Percentiles rank a stretch among this genome's conserved stretches.
Evolutionary conservation across 495 filamentous ascomycete genomes (phyloP).

Genomic region (Lasiosphaeris hirsuta): DNA sequence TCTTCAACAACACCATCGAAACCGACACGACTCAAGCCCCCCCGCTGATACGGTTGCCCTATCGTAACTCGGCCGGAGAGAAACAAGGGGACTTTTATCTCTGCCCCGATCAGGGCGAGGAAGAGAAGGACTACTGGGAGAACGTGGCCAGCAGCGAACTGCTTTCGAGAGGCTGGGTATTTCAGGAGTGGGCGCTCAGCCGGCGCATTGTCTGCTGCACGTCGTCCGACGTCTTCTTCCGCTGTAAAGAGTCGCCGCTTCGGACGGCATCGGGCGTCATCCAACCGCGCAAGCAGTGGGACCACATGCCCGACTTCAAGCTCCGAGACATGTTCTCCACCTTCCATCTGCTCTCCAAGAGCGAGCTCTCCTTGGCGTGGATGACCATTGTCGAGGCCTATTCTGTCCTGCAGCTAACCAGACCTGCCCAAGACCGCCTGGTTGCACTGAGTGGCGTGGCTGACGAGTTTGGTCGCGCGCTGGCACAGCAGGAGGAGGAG

Average conservation of each 20-base stretch:
- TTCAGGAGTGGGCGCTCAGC: conserved; percentile 16
- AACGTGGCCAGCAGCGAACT: conserved; percentile 8
- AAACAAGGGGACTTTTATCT: conserved; percentile 7
- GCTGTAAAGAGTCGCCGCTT: background rate
- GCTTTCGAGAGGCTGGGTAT: conserved; percentile 14
- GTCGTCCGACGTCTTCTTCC: background rate
- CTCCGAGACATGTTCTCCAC: background rate
- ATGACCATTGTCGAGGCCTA: conserved; percentile 4
- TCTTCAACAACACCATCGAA: conserved; percentile 13
- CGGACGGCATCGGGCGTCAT: background rate
- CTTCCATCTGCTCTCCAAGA: background rate
- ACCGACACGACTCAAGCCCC: background rate
- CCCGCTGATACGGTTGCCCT: conserved; percentile 1
- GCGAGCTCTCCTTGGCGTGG: background rate
- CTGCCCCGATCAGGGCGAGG: background rate
- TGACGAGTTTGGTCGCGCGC: conserved; percentile 11
- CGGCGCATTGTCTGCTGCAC: conserved; percentile 15
- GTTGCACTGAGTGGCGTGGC: conserved; percentile 13
- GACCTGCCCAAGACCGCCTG: conserved; percentile 8
- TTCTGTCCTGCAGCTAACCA: conserved; percentile 8
- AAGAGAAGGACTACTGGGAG: background rate
- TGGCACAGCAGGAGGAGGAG: background rate
- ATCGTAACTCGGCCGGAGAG: background rate
- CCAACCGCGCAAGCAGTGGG: background rate
- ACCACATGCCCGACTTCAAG: background rate